Evolutionary conservation across 2,329 filamentous ascomycete species (phyloP).

Genomic region (Blastomyces percursus): DNA sequence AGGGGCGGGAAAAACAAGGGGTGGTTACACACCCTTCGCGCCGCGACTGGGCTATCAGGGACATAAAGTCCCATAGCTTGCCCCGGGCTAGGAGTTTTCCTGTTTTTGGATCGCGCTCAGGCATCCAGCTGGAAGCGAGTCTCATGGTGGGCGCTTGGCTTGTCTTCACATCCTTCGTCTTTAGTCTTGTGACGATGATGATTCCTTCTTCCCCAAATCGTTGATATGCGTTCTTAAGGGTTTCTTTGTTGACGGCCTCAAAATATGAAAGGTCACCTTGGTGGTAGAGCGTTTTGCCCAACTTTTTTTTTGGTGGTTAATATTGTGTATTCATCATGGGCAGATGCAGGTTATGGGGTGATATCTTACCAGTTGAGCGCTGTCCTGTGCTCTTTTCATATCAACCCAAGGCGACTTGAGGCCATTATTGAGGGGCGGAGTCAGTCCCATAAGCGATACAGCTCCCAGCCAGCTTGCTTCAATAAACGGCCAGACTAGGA

Average conservation of each 20-base stretch:
- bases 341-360: slow-evolving; percentile 8
- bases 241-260: slow-evolving; percentile 97
- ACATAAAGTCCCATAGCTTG: slow-evolving; percentile 81
- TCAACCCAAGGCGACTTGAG: slow-evolving; percentile 68
- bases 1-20: not conserved
- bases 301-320: slow-evolving; percentile 33
- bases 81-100: slow-evolving; percentile 58
- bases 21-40: slow-evolving; percentile 56
- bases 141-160: slow-evolving; percentile 41
- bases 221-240: slow-evolving; percentile 81
- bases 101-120: slow-evolving; percentile 51
- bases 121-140: slow-evolving; percentile 64
- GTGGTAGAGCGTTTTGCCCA: slow-evolving; percentile 94
- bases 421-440: slow-evolving; percentile 50
- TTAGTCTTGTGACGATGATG: slow-evolving; percentile 55
- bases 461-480: slow-evolving; percentile 88
- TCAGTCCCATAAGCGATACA: slow-evolving; percentile 75
- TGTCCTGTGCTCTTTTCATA: slow-evolving; percentile 64
- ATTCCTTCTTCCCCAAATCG: slow-evolving; percentile 88
- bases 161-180: slow-evolving; percentile 45
- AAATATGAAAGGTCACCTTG: slow-evolving; percentile 96
- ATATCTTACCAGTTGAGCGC: slow-evolving; percentile 59
- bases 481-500: slow-evolving; percentile 96
- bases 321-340: not conserved
- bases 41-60: slow-evolving; percentile 69